These are phyloP conservation scores for Jatropha multifida DNA, from an alignment of 441 rosid species.

Conservation along the genomic window DNA sequence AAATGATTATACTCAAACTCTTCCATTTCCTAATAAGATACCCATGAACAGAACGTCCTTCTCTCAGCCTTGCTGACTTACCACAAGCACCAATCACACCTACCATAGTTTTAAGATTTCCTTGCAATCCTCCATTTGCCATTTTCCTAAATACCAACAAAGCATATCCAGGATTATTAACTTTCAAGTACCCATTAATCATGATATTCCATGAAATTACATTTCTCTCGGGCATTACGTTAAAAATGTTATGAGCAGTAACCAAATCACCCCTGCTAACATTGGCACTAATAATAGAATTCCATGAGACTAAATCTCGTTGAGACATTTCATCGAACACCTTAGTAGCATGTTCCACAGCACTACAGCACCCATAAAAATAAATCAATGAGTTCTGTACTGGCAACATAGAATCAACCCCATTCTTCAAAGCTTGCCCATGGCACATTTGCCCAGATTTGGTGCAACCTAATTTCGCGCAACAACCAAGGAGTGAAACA, in stretches of 20 bases:
- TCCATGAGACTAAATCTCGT: slow-evolving; percentile 83
- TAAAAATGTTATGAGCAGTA: slow-evolving; percentile 52
- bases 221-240: slow-evolving; percentile 58
- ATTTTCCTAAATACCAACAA: slow-evolving; percentile 67
- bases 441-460: slow-evolving; percentile 51
- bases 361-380: slow-evolving; percentile 45
- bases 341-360: slow-evolving; percentile 43
- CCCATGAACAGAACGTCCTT: slow-evolving; percentile 78
- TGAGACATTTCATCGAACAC: slow-evolving; percentile 67
- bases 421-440: slow-evolving; percentile 57
- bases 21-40: slow-evolving; percentile 45
- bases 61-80: slow-evolving; percentile 68
- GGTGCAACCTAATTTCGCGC: slow-evolving; percentile 39
- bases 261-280: slow-evolving; percentile 46
- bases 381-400: slow-evolving; percentile 56
- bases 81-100: slow-evolving; percentile 75
- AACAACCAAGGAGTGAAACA: slow-evolving; percentile 49
- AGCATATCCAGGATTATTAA: slow-evolving; percentile 56
- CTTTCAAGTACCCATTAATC: slow-evolving; percentile 67
- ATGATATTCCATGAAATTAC: slow-evolving; percentile 79
- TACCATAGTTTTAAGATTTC: slow-evolving; percentile 68
- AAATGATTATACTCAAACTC: slow-evolving; percentile 45
- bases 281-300: slow-evolving; percentile 64
- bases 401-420: slow-evolving; percentile 46
- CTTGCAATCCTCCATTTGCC: slow-evolving; percentile 48